A percentile compares a stretch with the other conserved stretches of the same genome.
Conservation (phyloP, 129 eudicot species). For the Flaveria bidentis region DNA sequence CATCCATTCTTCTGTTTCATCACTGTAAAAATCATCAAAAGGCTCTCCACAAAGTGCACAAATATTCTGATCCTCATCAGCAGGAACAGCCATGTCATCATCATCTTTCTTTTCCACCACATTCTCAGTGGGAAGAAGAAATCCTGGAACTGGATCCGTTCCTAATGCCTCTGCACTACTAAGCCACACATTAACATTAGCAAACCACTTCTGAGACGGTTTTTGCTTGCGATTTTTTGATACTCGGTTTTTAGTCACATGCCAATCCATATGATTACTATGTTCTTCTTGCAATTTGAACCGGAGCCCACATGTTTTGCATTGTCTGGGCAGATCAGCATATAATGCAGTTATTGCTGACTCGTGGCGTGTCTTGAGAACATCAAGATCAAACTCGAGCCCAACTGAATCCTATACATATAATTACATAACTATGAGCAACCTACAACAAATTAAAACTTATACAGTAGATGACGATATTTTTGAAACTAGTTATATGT, state of each 20-base stretch:
- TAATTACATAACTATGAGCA: slow-evolving; percentile 13
- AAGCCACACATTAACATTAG: slow-evolving; percentile 77
- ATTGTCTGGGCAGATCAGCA: slow-evolving; percentile 84
- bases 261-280: slow-evolving; percentile 99
- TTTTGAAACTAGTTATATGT: not conserved
- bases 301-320: slow-evolving; percentile 90
- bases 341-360: slow-evolving; percentile 69
- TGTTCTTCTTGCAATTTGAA: slow-evolving; percentile 90
- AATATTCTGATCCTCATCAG: slow-evolving; percentile 82
- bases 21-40: slow-evolving; percentile 90
- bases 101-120: slow-evolving; percentile 60
- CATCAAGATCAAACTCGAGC: slow-evolving; percentile 74
- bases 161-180: slow-evolving; percentile 82
- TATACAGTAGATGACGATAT: not conserved
- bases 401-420: slow-evolving; percentile 70
- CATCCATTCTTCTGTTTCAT: slow-evolving; percentile 97
- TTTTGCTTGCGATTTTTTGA: slow-evolving; percentile 78
- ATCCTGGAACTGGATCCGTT: slow-evolving; percentile 68
- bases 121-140: slow-evolving; percentile 58
- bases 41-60: slow-evolving; percentile 94
- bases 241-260: slow-evolving; percentile 79
- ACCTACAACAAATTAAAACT: slow-evolving; percentile 13
- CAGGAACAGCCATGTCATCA: slow-evolving; percentile 89
- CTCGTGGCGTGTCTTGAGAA: slow-evolving; percentile 80
- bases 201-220: slow-evolving; percentile 93